A percentile compares a stretch with the other conserved stretches of the same genome.
Conservation (phyloP, 441 rosid species). For the Flueggea neowawraea region DNA sequence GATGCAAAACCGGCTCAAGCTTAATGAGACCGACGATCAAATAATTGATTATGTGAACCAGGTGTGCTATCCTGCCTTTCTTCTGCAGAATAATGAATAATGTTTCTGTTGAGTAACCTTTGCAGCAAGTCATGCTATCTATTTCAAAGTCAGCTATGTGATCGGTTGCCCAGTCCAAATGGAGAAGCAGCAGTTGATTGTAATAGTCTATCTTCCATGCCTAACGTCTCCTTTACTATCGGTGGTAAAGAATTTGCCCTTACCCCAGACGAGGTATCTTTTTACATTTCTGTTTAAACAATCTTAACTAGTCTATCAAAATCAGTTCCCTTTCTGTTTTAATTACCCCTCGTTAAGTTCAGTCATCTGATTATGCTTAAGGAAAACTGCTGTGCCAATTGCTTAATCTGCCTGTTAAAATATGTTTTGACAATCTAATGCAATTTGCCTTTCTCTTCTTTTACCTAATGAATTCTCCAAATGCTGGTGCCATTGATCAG, state of each 20-base stretch:
- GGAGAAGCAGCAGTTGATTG: constrained; percentile 85
- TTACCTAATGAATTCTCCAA: too few species aligned
- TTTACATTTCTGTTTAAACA: too few species aligned
- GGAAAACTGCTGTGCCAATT: too few species aligned
- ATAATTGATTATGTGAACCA: constrained; percentile 54
- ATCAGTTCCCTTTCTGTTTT: too few species aligned
- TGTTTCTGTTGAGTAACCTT: constrained; percentile 2
- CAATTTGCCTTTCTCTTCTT: too few species aligned
- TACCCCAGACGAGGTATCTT: constrained; percentile 55
- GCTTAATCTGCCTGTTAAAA: too few species aligned
- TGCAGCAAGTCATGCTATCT: constrained; percentile 10
- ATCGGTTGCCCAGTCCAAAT: constrained; percentile 73
- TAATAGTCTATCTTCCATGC: constrained; percentile 47
- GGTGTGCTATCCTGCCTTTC: constrained; percentile 22
- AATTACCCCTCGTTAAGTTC: too few species aligned
- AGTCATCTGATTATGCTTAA: too few species aligned
- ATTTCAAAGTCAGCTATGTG: constrained; percentile 52
- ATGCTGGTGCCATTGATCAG: constrained; percentile 19
- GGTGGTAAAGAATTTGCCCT: constrained; percentile 68
- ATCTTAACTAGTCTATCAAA: too few species aligned
- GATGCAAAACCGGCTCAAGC: constrained; percentile 64
- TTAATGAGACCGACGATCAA: constrained; percentile 55
- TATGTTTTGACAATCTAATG: too few species aligned
- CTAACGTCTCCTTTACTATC: constrained; percentile 62
- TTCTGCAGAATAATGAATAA: not conserved